These are phyloP conservation scores for Lactarius hengduanensis DNA, from an alignment of 768 basidiomycete genomes.

Conservation along the genomic window DNA sequence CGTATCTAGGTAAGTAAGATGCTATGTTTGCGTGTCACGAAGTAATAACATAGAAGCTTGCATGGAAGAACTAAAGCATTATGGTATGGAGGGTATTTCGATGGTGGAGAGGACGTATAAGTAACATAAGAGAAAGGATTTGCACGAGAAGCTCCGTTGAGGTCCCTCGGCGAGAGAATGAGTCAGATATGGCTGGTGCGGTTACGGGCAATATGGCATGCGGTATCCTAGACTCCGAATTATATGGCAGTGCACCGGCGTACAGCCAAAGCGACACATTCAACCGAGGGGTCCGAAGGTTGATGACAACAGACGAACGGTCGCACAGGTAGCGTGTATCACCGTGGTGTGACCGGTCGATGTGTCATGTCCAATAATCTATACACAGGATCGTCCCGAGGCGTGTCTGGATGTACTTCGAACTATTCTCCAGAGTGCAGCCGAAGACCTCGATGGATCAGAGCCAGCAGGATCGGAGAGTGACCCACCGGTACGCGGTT, in stretches of 20 bases:
- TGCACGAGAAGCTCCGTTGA: too few species aligned
- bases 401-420: conserved; percentile 86
- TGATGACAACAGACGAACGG: not conserved
- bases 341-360: conserved; percentile 19
- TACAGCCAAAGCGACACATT: not conserved
- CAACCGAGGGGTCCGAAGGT: not conserved
- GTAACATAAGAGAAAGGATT: not conserved
- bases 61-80: not conserved
- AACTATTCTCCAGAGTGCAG: conserved; percentile 82
- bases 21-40: not conserved
- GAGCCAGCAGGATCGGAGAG: conserved; percentile 71
- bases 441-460: conserved; percentile 78
- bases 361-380: conserved; percentile 22
- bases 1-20: conserved; percentile 1
- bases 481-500: conserved; percentile 49
- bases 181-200: not conserved
- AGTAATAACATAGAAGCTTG: not conserved
- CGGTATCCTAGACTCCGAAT: not conserved
- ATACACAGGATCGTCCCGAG: conserved; percentile 56
- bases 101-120: not conserved
- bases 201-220: not conserved
- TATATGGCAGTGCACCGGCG: not conserved
- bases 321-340: not conserved
- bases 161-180: not conserved
- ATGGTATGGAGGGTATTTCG: not conserved